Evolutionary conservation across 2,329 filamentous ascomycete species (phyloP), one percentile per base, ranked within the genome.

Genomic region (Penicillium sp.): DNA sequence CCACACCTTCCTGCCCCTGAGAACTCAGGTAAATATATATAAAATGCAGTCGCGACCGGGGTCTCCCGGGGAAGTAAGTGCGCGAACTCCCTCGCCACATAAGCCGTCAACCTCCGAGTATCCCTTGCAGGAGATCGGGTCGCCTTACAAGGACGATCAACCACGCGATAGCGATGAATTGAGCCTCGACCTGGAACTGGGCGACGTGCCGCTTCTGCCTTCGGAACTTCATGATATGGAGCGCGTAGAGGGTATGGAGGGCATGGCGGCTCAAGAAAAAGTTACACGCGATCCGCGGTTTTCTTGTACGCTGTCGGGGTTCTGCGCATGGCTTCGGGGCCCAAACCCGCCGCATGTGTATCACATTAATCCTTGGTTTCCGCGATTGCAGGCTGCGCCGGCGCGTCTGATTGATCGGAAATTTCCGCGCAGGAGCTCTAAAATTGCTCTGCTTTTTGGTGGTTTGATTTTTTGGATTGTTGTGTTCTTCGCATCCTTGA

Each of bases 341-440:
- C 71, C 71, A 11, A 55, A 61, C 16, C 65, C 64, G 46, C 69
- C 71, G 18, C 65, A 62, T 34, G 65, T 67, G 29, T 70, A 72
- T 51, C 66, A 63, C 23, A 72, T 74, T 48, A 64, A 62, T 8
- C 70, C 71, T 7, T 68, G 64, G 61, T 68, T 72, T 42, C 64
- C 57, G 14, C 58, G 38, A 23, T 68, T 68, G 58, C 71, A 74
- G 57, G 63, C 69, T 36, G 69, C 69, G 27, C 69, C 71, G 4
- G 61, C 61, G 39, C 69, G 66, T 44, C 53, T 72, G 10, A 52
- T 73, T 35, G 63, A 73, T 35, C 61, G 60, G 9, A 66, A 61
- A 39, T 62, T 70, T 35, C 70, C 66, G 16, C 62, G 50, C 18
- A 55, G 50, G 9, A 59, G 42, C 7, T 56, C 59, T 9, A 70